phyloP scores from a whole-genome alignment of 306 rosid genomes.

The Albizia julibrissin region DNA sequence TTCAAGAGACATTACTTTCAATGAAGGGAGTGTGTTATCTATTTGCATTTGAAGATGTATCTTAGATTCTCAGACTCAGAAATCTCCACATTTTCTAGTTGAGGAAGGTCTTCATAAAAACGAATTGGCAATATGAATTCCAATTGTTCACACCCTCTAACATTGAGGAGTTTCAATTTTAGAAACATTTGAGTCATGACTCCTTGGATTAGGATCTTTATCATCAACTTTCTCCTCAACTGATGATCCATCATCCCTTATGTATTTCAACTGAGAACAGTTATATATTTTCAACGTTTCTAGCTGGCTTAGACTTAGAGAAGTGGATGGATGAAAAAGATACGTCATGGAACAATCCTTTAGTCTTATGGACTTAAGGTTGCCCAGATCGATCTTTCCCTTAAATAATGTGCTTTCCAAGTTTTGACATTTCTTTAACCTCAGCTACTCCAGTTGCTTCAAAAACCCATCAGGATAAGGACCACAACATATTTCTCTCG shows the following conservation, averaged over 20 bases:
- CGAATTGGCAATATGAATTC: conserved; percentile 26
- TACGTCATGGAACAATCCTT: background rate
- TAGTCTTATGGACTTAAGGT: background rate
- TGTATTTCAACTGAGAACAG: background rate
- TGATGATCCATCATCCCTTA: background rate
- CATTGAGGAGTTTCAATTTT: conserved; percentile 19
- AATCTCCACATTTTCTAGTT: conserved; percentile 23
- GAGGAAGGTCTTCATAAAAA: conserved; percentile 23
- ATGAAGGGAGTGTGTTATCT: background rate
- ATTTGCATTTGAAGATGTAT: conserved; percentile 4
- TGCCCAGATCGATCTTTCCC: background rate
- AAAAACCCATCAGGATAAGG: background rate
- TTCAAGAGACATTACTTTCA: background rate
- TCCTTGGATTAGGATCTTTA: background rate
- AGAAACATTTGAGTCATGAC: conserved; percentile 14
- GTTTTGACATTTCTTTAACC: background rate
- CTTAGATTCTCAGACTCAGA: background rate
- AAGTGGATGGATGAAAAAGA: background rate
- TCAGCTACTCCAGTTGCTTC: background rate
- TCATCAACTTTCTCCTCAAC: background rate
- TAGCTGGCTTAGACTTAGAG: background rate
- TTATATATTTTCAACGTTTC: background rate
- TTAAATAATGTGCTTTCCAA: background rate
- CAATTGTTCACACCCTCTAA: background rate
- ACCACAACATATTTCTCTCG: background rate